Evolutionary conservation across 441 rosid genomes (phyloP), one percentile per base, ranked within the genome.

Genomic region (Dalechampia spathulata): DNA sequence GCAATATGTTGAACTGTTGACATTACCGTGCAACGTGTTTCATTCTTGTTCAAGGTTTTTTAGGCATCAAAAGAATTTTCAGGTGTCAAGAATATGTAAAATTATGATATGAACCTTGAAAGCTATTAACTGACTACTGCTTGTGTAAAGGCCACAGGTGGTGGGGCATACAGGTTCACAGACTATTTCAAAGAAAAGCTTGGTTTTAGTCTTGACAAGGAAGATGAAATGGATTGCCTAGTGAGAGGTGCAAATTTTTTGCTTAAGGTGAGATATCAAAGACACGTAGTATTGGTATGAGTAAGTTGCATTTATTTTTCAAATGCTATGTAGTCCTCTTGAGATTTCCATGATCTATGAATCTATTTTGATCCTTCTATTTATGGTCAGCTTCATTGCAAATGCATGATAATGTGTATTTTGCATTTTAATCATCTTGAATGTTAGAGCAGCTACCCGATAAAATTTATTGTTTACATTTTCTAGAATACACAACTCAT

Each of bases 171-270:
- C 79, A 93, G 87, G 72, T 93, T 77, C 55, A 68, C 95, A 0
- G 97, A 93, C 63, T 78, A 90, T 55, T 93, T 93, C 73, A 93
- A 86, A 74, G 99, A 93, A 74, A 83, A 79, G 65, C 90, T 93
- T 39, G 99, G 96, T 10, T 77, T 87, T 66, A 83, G 86, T 69
- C 87, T 93, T 65, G 99, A 93, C 65, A 93, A 90, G 73, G 99
- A 93, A 80, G 99, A 93, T 78, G 97, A 93, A 75, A 93, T 93
- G 99, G 75, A 87, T 66, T 93, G 97, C 55, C 96, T 93, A 62
- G 99, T 93, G 51, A 81, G 90, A 23, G 97, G 99, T 64, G 96
- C 97, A 54, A 87, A 93, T 75, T 93, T 93, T 75, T 76, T 94
- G 67, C 96, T 90, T 52, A 90, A 90, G 91, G 99, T 93, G 58